Conservation (phyloP, 768 basidiomycete species). For the Leccinum variicolor region DNA sequence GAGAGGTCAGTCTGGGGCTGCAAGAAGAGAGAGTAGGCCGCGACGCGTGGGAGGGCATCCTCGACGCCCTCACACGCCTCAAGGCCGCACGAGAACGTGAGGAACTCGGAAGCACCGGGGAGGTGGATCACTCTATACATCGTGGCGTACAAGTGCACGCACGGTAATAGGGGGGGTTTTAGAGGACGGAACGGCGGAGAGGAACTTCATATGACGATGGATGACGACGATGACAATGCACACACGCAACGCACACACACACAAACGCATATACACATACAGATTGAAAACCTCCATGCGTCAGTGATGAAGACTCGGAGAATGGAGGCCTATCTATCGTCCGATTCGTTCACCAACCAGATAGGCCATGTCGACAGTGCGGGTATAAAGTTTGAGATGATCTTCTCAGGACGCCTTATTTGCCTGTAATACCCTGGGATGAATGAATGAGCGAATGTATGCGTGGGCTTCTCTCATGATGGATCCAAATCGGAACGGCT, state of each 20-base stretch:
- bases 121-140: constrained; percentile 8
- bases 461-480: not conserved
- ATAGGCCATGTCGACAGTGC: constrained; percentile 12
- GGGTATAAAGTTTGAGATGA: constrained; percentile 12
- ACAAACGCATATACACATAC: not conserved
- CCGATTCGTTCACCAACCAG: not conserved
- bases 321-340: not conserved
- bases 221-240: not conserved
- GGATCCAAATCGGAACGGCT: constrained; percentile 7
- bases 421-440: constrained; percentile 16
- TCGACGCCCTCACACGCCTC: constrained; percentile 62
- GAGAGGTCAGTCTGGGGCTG: constrained; percentile 52
- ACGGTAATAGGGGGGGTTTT: constrained; percentile 15
- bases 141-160: constrained; percentile 16
- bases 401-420: constrained; percentile 19
- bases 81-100: constrained; percentile 43
- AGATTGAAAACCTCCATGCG: constrained; percentile 14
- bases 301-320: constrained; percentile 17
- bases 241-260: not conserved
- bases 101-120: not conserved
- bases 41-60: constrained; percentile 75
- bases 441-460: constrained; percentile 19
- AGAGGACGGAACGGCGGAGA: constrained; percentile 3
- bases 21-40: constrained; percentile 76
- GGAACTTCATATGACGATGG: constrained; percentile 2